Evolutionary conservation across 352 stramenopile species (phyloP), one percentile per base, ranked within the genome.

Genomic region (Thalassiosira oceanica): DNA sequence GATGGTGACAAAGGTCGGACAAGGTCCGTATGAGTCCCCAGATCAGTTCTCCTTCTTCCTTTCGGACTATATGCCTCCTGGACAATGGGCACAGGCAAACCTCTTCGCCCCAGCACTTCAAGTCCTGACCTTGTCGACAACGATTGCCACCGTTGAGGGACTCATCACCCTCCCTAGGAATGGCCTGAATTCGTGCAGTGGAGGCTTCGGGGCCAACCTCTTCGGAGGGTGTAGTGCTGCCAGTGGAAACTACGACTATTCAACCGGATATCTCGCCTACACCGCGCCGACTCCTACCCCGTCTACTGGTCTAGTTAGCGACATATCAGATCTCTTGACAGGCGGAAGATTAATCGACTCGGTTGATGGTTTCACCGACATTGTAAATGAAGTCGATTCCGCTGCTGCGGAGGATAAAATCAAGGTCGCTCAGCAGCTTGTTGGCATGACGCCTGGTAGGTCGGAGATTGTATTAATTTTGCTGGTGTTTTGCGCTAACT

Each of bases 11-110:
- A 61, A 58, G 31, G 73, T 87, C 31, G 83, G 83, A 8, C 53
- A 87, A 62, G 45, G 45, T 33, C 15, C 61, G 2, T 52, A 84
- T 43, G 21, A 76, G 10, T 57, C 67, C 21, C 74, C 80, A 18
- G 78, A 57, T 57, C 82, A 90, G 3, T 92, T 92, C 51, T 76
- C 50, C 16, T 92, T 84, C 53, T 92, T 85, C 55, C 37, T 78
- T 3, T 7, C 24, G 15, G 64, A 78, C 33, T 83, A 79, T 42
- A 27, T 15, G 2, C 55, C 70, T 7, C 54, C 53, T 18, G 67
- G 67, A 5, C 57, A 63, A 43, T 42, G 76, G 42, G 48, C 57
- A 1, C 33, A 70, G 29, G 46, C 45, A 6, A 21, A 20, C 10
- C 23, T 84, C 13, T 56, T 58, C 28, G 51, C 71, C 0, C 85